Conservation (phyloP, 768 basidiomycete genomes). For the Strobilomyces dryophilus region DNA sequence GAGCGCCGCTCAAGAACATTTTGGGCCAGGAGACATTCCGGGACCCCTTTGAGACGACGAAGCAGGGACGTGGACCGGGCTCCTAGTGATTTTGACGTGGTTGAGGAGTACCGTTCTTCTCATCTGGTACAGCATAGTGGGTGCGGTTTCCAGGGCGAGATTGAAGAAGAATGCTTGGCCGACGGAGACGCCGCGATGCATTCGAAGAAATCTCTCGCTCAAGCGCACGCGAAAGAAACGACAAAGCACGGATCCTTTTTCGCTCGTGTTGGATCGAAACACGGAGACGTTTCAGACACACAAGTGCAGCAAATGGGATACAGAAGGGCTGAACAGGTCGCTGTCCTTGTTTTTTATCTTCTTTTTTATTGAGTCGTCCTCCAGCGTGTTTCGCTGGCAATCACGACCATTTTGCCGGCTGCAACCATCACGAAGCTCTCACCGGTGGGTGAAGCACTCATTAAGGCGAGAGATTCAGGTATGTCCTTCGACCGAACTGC, state of each 20-base stretch:
- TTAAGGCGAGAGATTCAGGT: too few relatives aligned
- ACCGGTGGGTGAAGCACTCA: too few relatives aligned
- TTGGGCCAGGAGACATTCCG: constrained; percentile 14
- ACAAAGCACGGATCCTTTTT: constrained; percentile 29
- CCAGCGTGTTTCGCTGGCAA: constrained; percentile 25
- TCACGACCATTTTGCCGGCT: constrained; percentile 24
- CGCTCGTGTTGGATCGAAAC: constrained; percentile 23
- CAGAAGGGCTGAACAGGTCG: constrained; percentile 27
- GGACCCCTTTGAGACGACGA: constrained; percentile 9
- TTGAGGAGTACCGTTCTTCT: too few relatives aligned
- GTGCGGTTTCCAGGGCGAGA: too few relatives aligned
- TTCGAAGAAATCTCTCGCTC: not conserved
- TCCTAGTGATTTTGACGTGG: too few relatives aligned
- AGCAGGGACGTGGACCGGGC: constrained; percentile 1
- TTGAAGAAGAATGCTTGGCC: not conserved
- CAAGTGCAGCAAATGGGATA: constrained; percentile 18
- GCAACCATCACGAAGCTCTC: constrained; percentile 7
- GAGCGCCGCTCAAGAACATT: constrained; percentile 17
- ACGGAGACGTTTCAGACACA: not conserved
- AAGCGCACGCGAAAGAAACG: constrained; percentile 16
- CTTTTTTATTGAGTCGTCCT: not conserved
- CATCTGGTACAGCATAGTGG: too few relatives aligned
- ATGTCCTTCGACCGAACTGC: too few relatives aligned
- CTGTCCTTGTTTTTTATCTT: not conserved
- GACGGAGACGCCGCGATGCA: not conserved